Conservation (phyloP, 1,284 basidiomycete genomes). For the Sparassis latifolia region DNA sequence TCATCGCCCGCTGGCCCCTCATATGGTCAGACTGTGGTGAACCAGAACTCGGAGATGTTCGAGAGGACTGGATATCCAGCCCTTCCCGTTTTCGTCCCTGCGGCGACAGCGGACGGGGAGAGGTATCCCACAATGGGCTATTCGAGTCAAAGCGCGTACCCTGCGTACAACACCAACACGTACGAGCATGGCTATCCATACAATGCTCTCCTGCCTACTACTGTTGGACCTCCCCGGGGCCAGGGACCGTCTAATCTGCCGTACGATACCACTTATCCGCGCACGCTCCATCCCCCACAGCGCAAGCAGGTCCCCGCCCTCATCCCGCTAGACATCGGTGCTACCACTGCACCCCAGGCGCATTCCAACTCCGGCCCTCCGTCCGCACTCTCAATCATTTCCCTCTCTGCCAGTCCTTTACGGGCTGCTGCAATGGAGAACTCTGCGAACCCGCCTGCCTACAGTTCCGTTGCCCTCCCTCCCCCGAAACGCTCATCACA, state of each 20-base stretch:
- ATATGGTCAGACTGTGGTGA: conserved; percentile 1
- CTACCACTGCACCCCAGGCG: background rate
- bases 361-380: background rate
- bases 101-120: background rate
- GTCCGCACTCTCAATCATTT: conserved; percentile 6
- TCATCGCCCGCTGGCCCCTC: conserved; percentile 1
- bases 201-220: no score
- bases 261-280: background rate
- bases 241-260: no score
- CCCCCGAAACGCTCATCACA: conserved; percentile 9
- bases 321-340: conserved; percentile 6
- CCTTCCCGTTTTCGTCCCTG: conserved; percentile 8
- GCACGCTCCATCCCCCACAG: conserved; percentile 9
- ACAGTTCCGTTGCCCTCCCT: background rate
- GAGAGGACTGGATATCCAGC: conserved; percentile 11
- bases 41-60: conserved; percentile 14
- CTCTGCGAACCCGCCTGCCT: conserved; percentile 10
- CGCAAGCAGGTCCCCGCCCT: conserved; percentile 20
- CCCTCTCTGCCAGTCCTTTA: conserved; percentile 13
- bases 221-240: no score
- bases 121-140: conserved; percentile 1
- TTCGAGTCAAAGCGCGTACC: conserved; percentile 1
- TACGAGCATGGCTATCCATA: no score
- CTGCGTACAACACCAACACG: conserved; percentile 6
- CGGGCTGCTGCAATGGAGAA: conserved; percentile 9